A percentile compares a stretch with the other conserved stretches of the same genome.
These are phyloP conservation scores for Erodium moschatum DNA, from an alignment of 441 rosid species.

Conservation along the genomic window DNA sequence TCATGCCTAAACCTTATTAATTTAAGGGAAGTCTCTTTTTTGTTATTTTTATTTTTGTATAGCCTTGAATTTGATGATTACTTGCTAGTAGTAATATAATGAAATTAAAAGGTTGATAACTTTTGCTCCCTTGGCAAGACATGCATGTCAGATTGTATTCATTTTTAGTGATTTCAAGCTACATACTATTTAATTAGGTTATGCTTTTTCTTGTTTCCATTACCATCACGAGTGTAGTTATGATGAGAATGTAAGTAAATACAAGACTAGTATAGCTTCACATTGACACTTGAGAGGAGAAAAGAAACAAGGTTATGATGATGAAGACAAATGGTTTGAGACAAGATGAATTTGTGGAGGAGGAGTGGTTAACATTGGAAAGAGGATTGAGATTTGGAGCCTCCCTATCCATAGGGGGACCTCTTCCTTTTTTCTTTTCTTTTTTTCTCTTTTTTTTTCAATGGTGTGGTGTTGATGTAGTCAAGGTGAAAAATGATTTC, in stretches of 20 bases:
- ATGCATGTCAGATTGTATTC: background rate
- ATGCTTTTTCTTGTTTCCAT: too few species aligned
- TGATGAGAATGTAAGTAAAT: background rate
- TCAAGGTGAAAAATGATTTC: slow-evolving; percentile 5
- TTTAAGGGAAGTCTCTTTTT: background rate
- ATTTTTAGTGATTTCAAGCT: too few species aligned
- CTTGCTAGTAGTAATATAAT: slow-evolving; percentile 5
- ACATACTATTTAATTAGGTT: too few species aligned
- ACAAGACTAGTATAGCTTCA: background rate
- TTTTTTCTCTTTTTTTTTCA: background rate
- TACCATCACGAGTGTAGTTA: background rate
- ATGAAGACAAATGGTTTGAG: slow-evolving; percentile 4
- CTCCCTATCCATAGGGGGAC: background rate
- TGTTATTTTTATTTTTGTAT: background rate
- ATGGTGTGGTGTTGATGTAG: slow-evolving; percentile 7
- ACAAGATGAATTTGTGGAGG: slow-evolving; percentile 8
- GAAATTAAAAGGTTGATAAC: background rate
- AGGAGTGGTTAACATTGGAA: slow-evolving; percentile 1
- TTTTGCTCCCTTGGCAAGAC: slow-evolving; percentile 6
- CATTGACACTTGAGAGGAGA: background rate
- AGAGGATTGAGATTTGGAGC: slow-evolving; percentile 1
- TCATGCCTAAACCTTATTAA: background rate
- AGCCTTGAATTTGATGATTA: slow-evolving; percentile 4
- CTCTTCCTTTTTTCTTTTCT: background rate
- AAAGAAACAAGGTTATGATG: background rate